These are phyloP conservation scores for Pestalotiopsis sp. DNA, from an alignment of 2,329 filamentous ascomycete species.

Conservation along the genomic window DNA sequence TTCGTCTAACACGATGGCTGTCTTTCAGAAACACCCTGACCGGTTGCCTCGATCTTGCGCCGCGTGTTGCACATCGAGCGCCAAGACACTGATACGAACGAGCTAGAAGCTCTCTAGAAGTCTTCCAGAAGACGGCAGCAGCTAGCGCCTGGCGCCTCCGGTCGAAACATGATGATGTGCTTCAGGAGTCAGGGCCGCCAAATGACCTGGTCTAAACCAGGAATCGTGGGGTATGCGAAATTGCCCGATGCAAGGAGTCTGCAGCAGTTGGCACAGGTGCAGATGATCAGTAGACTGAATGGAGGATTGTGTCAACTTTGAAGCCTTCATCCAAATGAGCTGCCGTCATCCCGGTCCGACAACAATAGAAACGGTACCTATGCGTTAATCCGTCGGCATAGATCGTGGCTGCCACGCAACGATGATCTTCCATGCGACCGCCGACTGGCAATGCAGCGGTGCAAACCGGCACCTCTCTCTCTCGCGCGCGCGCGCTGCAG, in stretches of 20 bases:
- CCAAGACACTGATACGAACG: constrained; percentile 5
- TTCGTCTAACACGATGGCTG: background rate
- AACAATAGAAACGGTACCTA: background rate
- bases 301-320: background rate
- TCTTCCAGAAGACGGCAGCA: constrained; percentile 10
- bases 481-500: background rate
- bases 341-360: background rate
- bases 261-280: constrained; percentile 1
- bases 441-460: background rate
- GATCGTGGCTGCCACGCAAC: background rate
- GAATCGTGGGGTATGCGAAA: background rate
- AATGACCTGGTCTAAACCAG: constrained; percentile 1
- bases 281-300: background rate
- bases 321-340: background rate
- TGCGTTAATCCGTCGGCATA: background rate
- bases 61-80: constrained; percentile 3
- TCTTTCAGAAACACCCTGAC: background rate
- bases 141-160: background rate
- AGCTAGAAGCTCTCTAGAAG: constrained; percentile 11
- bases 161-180: constrained; percentile 11
- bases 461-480: background rate
- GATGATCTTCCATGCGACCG: background rate
- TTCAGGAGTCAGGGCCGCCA: constrained; percentile 5
- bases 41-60: background rate
- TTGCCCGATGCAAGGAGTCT: background rate